phyloP scores from a whole-genome alignment of 73 alveolate genomes.

The Paramecium octaurelia region DNA sequence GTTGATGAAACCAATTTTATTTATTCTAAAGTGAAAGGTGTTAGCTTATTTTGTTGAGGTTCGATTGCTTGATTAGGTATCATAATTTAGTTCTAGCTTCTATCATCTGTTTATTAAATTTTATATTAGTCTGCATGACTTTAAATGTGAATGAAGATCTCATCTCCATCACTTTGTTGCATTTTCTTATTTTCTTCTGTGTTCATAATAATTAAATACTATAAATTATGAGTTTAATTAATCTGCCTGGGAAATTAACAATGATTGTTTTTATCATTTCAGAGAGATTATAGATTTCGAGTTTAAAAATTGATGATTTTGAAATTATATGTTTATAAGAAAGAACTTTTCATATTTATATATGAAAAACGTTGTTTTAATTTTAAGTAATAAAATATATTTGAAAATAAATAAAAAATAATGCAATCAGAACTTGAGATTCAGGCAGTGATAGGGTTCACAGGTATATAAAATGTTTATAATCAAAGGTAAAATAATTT shows the following conservation, averaged over 20 bases:
- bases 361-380: not conserved
- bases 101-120: not conserved
- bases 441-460: slow-evolving; percentile 76
- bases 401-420: slow-evolving; percentile 19
- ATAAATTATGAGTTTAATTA: not conserved
- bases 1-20: slow-evolving; percentile 22
- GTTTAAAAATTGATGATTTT: not conserved
- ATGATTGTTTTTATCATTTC: not conserved
- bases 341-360: not conserved
- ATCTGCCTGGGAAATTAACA: not conserved
- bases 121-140: not conserved
- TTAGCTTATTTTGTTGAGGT: not conserved
- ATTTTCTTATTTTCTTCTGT: not conserved
- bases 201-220: not conserved
- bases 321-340: not conserved
- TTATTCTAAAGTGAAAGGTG: not conserved
- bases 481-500: slow-evolving; percentile 78
- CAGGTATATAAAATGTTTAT: slow-evolving; percentile 38
- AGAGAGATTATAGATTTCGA: not conserved
- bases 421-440: slow-evolving; percentile 61
- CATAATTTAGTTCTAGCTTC: not conserved
- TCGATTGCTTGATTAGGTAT: not conserved
- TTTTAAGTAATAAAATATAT: not conserved
- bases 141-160: not conserved
- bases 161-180: not conserved